These are phyloP conservation scores for Effrenium voratum DNA, from an alignment of 73 alveolate genomes.

Conservation along the genomic window DNA sequence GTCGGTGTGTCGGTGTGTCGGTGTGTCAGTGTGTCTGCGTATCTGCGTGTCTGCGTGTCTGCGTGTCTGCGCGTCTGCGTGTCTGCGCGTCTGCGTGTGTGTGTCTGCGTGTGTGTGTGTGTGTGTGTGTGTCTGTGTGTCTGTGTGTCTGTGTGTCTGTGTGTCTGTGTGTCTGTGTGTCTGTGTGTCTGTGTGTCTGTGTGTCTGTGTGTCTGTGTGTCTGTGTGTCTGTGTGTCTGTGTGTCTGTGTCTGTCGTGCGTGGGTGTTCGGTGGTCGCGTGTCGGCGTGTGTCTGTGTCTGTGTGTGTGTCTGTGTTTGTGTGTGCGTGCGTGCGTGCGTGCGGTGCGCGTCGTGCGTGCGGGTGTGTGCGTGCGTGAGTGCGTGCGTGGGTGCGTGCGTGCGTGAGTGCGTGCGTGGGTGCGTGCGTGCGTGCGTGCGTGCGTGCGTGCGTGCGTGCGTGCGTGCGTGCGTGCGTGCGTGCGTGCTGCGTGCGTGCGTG, in stretches of 20 bases:
- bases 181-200: not conserved
- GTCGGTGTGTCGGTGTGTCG: not conserved
- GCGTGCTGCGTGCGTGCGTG: not conserved
- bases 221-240: not conserved
- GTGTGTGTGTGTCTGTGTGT: not conserved
- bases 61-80: not conserved
- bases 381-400: not conserved
- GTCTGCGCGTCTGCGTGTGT: not conserved
- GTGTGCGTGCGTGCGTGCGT: not conserved
- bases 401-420: not conserved
- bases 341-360: no score
- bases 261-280: no score
- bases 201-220: slow-evolving; percentile 8
- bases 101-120: not conserved
- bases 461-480: slow-evolving; percentile 15
- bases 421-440: slow-evolving; percentile 2
- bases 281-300: not conserved
- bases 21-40: not conserved
- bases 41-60: not conserved
- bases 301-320: not conserved
- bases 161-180: not conserved
- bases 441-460: slow-evolving; percentile 15
- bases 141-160: not conserved
- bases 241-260: not conserved
- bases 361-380: not conserved